Evolutionary conservation across 2,329 filamentous ascomycete species (phyloP), one percentile per base, ranked within the genome.

Genomic region (Sporothrix curviconia): DNA sequence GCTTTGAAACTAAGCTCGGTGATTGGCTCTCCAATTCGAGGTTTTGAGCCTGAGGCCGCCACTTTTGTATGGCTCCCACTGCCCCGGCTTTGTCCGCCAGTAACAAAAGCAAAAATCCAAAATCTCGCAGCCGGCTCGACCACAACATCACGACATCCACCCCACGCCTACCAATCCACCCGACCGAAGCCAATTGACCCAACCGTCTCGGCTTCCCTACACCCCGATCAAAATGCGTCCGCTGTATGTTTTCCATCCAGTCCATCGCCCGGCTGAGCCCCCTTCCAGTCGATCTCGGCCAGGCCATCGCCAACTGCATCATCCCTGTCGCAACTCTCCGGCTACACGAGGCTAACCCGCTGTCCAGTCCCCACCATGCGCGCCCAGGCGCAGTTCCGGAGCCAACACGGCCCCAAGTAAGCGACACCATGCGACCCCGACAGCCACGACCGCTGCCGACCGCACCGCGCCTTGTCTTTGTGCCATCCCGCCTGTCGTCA

Each of bases 341-440:
- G 8, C 19, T 28, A 49, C 46, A 22, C 11, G 24, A 15, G 32
- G 40, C 52, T 58, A 59, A 59, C 37, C 19, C 24, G 1, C 7
- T 40, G 15, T 7, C n/a, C 65, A 82, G 79, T 75, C 75, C 70
- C 74, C 67, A 64, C 73, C 69, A 74, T 71, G 71, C 70, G 72
- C 62, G 68, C 71, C 47, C 63, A n/a, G n/a, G n/a, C n/a, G n/a
- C n/a, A 70, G 61, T 86, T 84, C 78, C 79, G 78, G 74, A 85
- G 81, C 74, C 74, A 78, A 64, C 85, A 82, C 70, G 83, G 82
- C 69, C 84, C 84, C 55, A 86, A 84, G 84, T 86, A 81, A 74
- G 77, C 73, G 70, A 22, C 44, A 3, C 32, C n/a, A 32, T 24
- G 9, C 15, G 2, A 22, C 22, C 2, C 12, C 11, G 4, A 11